Evolutionary conservation across 495 filamentous ascomycete genomes (phyloP).

Genomic region (Clohesyomyces aquaticus): DNA sequence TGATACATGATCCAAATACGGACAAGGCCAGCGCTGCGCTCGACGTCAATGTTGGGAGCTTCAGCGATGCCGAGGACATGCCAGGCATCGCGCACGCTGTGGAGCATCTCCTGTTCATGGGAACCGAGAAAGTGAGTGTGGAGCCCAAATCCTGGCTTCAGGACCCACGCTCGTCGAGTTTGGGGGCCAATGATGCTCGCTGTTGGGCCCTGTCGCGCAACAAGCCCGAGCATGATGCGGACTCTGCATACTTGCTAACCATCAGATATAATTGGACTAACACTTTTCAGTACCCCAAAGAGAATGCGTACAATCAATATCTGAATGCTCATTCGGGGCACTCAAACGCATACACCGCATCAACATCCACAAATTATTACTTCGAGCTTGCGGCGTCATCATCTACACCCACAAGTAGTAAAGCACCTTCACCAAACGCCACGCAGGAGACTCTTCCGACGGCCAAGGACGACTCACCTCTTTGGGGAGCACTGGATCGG

Average conservation of each 20-base stretch:
- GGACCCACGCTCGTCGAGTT: neutral
- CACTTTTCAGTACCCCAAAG: slow-evolving; percentile 74
- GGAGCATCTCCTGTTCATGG: slow-evolving; percentile 97
- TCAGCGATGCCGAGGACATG: slow-evolving; percentile 87
- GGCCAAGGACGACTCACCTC: slow-evolving; percentile 58
- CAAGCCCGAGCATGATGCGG: no score
- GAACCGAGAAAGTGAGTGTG: slow-evolving; percentile 80
- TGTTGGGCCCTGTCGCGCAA: no score
- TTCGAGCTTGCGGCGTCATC: slow-evolving; percentile 84
- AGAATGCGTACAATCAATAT: slow-evolving; percentile 96
- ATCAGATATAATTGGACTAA: neutral
- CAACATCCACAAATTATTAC: slow-evolving; percentile 96
- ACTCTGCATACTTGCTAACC: neutral
- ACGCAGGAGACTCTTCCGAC: slow-evolving; percentile 33
- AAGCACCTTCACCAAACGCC: slow-evolving; percentile 21
- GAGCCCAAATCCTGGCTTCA: neutral
- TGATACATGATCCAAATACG: slow-evolving; percentile 93
- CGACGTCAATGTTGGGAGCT: slow-evolving; percentile 95
- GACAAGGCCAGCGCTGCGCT: slow-evolving; percentile 96
- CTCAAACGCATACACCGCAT: slow-evolving; percentile 92
- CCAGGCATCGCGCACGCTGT: slow-evolving; percentile 93
- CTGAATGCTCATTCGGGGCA: slow-evolving; percentile 84
- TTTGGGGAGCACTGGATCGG: slow-evolving; percentile 89
- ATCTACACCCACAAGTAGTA: slow-evolving; percentile 42
- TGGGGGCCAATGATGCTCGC: no score